phyloP scores from a whole-genome alignment of 140 eudicot genomes.

The Flaveria floridana region DNA sequence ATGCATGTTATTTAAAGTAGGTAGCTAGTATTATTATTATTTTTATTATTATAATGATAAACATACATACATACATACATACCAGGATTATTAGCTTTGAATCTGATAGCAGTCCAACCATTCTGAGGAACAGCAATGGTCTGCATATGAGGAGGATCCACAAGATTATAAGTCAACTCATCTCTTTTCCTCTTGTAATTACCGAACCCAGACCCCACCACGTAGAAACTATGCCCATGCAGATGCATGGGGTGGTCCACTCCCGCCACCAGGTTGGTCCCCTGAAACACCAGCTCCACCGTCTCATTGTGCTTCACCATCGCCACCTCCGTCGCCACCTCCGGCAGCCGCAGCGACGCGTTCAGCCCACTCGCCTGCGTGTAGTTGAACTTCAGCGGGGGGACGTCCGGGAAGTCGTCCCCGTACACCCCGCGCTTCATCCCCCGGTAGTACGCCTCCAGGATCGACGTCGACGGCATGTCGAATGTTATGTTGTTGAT shows the following conservation, averaged over 20 bases:
- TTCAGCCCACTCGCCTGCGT: conserved; percentile 36
- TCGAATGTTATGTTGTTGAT: conserved; percentile 46
- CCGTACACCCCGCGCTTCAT: conserved; percentile 39
- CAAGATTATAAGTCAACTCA: conserved; percentile 33
- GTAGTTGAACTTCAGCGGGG: conserved; percentile 48
- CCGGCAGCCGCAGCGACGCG: conserved; percentile 24
- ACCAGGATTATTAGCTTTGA: conserved; percentile 69
- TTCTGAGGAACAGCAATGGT: conserved; percentile 53
- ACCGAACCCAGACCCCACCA: conserved; percentile 65
- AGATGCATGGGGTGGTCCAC: conserved; percentile 70
- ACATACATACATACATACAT: not conserved
- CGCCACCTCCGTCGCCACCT: conserved; percentile 36
- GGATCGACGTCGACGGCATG: conserved; percentile 45
- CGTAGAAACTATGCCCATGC: conserved; percentile 67
- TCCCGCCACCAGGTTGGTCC: conserved; percentile 47
- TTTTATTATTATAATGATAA: too few relatives aligned
- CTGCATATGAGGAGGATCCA: conserved; percentile 42
- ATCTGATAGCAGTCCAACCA: conserved; percentile 69
- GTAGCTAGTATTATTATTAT: too few relatives aligned
- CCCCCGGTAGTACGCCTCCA: conserved; percentile 43
- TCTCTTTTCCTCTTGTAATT: conserved; percentile 48
- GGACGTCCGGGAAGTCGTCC: conserved; percentile 39
- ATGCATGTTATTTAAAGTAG: too few relatives aligned
- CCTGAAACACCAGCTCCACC: conserved; percentile 66
- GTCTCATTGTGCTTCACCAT: conserved; percentile 41